These are phyloP conservation scores for Ceratocystis harringtonii DNA, from an alignment of 2,329 filamentous ascomycete species.

Conservation along the genomic window DNA sequence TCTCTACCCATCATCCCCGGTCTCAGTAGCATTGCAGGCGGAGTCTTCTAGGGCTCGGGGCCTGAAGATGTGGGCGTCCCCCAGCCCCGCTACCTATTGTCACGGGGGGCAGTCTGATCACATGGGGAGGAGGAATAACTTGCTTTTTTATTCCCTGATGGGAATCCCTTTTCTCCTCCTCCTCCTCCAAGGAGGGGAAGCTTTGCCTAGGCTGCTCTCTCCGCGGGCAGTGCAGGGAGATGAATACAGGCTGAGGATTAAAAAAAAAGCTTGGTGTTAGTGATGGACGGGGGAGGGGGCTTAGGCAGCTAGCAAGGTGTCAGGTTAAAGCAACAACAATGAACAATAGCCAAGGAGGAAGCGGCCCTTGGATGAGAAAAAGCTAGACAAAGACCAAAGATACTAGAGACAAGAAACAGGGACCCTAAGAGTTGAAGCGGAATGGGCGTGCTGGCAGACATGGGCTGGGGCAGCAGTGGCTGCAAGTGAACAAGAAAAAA, in stretches of 20 bases:
- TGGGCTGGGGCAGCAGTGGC: background rate
- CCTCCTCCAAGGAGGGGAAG: background rate
- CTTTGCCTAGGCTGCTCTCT: background rate
- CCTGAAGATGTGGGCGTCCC: background rate
- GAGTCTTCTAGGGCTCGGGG: background rate
- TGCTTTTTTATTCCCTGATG: background rate
- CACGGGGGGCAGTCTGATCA: background rate
- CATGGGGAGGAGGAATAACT: background rate
- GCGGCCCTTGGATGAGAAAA: background rate
- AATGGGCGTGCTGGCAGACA: background rate
- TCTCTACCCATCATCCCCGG: too few species aligned
- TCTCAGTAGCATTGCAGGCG: background rate
- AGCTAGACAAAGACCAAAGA: background rate
- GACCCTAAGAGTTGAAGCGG: background rate
- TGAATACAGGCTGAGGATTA: background rate
- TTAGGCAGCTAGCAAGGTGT: background rate
- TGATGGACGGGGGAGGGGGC: background rate
- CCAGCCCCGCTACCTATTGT: background rate
- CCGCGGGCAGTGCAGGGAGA: background rate
- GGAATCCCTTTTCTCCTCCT: background rate
- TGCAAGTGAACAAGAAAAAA: background rate
- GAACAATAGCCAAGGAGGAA: background rate
- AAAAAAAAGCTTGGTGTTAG: background rate
- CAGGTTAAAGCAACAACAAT: background rate
- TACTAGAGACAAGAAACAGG: background rate